Evolutionary conservation across 495 filamentous ascomycete genomes (phyloP), one percentile per base, ranked within the genome.

Genomic region (Xylaria acuta): DNA sequence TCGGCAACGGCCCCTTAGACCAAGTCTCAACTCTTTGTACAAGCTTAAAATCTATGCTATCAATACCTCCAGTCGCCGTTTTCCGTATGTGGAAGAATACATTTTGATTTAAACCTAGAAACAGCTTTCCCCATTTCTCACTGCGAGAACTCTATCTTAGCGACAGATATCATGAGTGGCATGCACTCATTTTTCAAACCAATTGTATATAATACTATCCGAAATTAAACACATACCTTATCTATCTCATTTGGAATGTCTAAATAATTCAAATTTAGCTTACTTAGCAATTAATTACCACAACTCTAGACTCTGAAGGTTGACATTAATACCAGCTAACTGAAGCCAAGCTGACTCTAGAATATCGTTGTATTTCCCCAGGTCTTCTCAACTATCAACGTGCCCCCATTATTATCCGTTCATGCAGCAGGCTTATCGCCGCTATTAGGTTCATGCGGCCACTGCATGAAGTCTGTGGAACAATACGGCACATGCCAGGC

Each of bases 391-490:
- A 32, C 14, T 5, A 7, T 0, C 2, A 60, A 9, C 38, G 5
- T 5, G 32, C 32, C 7, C 32, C 58, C 14, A 38, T 22, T 34
- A 22, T 38, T 36, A 22, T 60, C 20, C 8, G n/a, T 60, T 38
- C 30, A 38, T 38, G 58, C 32, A 20, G 58, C 2, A 5, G 25
- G 32, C 38, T 4, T 25, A 12, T 60, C 58, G 58, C 58, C 34
- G 58, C 58, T 60, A 38, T 60, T 60, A 60, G 32, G 32, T 60
- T 38, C 34, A 38, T 34, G 30, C 32, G 30, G 7, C 20, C 58
- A 60, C 58, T 36, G 32, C 58, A 38, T 60, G 27, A 60, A 22
- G 58, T 22, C 3, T 38, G 58, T 60, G 58, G 38, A 38, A 60
- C 58, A 60, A 38, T 5, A 38, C 32, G 22, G 58, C 58, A 60